Evolutionary conservation across 495 filamentous ascomycete genomes (phyloP), one percentile per base, ranked within the genome.

Genomic region (Rusavskia elegans): DNA sequence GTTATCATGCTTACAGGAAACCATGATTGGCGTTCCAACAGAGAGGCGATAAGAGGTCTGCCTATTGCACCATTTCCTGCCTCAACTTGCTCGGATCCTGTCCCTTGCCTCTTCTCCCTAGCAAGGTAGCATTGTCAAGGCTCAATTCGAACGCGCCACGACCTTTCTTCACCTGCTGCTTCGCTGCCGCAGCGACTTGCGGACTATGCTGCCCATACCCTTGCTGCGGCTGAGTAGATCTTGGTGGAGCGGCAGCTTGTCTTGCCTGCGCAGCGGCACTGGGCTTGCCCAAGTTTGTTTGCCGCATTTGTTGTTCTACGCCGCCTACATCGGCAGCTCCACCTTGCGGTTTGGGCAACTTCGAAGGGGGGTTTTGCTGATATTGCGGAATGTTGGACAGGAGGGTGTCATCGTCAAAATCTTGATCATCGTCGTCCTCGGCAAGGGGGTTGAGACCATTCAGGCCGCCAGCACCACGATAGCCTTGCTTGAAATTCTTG

Each of bases 171-270:
- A 86, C 85, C 58, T 84, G 81, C 59, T 82, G 78, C 64, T 81
- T 81, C n/a, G 85, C 87, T 6, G 86, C 87, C 20, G 82, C 82
- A 11, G 84, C 83, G 0, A 90, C 83, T 9, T 75, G 72, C 11
- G 88, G 74, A 48, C 79, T 82, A 61, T 93, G 85, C 64, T 90
- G 85, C 11, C 86, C 85, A 59, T 90, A 93, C 1, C 87, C 90
- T 55, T 71, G 75, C 53, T 75, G 72, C 42, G 65, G 71, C 35
- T 68, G 69, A 13, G 64, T 60, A 19, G 61, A 55, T 23, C 57
- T 57, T 13, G 59, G 64, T 52, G 59, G 70, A 59, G 71, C 46
- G 53, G 68, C 59, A 60, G 71, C 66, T 65, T 79, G 64, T 64
- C 83, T 64, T 59, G 81, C 73, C 56, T 82, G 77, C 10, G 76